Evolutionary conservation across 495 filamentous ascomycete species (phyloP).

Genomic region (Ascodesmis nigricans): DNA sequence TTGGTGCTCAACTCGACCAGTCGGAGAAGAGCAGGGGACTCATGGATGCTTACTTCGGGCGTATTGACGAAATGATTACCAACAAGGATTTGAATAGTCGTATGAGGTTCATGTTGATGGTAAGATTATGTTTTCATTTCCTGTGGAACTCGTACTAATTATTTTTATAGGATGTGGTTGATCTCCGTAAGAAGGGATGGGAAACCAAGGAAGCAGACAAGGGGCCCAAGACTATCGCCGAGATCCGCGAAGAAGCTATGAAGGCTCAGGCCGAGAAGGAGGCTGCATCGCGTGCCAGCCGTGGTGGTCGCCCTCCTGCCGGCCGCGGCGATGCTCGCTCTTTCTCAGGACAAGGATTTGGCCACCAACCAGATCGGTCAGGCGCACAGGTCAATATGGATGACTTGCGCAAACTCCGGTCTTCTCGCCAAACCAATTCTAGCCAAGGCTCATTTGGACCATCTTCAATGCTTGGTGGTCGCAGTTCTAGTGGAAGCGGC

Average conservation of each 20-base stretch:
- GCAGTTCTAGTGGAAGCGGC: slow-evolving; percentile 47
- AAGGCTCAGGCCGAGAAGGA: slow-evolving; percentile 53
- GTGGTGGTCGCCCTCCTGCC: slow-evolving; percentile 36
- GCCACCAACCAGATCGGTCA: slow-evolving; percentile 34
- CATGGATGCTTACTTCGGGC: slow-evolving; percentile 85
- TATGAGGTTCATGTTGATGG: slow-evolving; percentile 84
- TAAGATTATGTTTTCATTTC: slow-evolving; percentile 21
- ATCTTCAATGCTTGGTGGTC: slow-evolving; percentile 27
- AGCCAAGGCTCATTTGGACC: slow-evolving; percentile 51
- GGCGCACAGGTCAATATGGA: slow-evolving; percentile 64
- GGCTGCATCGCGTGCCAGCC: slow-evolving; percentile 36
- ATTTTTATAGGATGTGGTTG: slow-evolving; percentile 45
- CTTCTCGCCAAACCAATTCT: slow-evolving; percentile 35
- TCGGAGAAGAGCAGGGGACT: slow-evolving; percentile 58
- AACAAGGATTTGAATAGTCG: slow-evolving; percentile 62
- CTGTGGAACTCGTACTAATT: too few relatives aligned
- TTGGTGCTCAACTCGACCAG: slow-evolving; percentile 62
- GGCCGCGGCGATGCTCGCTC: slow-evolving; percentile 64
- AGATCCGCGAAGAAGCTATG: slow-evolving; percentile 66
- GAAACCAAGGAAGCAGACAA: slow-evolving; percentile 68
- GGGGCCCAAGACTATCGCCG: slow-evolving; percentile 84
- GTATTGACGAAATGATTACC: slow-evolving; percentile 60
- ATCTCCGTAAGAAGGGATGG: slow-evolving; percentile 58
- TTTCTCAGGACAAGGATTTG: slow-evolving; percentile 43
- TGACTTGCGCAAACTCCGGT: slow-evolving; percentile 62